A percentile compares a stretch with the other conserved stretches of the same genome.
These are phyloP conservation scores for Ambrosia trifida DNA, from an alignment of 129 eudicot genomes.

Conservation along the genomic window DNA sequence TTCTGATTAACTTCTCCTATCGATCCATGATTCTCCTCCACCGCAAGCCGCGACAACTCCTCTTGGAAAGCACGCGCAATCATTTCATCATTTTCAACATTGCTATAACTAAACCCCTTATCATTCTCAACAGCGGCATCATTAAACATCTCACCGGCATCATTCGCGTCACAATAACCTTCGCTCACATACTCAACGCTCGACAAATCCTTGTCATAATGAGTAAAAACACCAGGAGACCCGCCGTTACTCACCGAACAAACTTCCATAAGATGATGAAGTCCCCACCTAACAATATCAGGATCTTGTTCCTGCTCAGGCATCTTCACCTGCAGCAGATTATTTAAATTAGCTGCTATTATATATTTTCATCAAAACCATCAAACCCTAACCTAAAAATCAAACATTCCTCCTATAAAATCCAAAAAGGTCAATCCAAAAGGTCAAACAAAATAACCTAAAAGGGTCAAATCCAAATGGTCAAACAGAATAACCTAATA, in stretches of 20 bases:
- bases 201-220: constrained; percentile 51
- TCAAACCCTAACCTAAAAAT: constrained; percentile 4
- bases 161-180: constrained; percentile 41
- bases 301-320: constrained; percentile 51
- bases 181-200: constrained; percentile 55
- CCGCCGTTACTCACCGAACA: constrained; percentile 48
- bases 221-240: constrained; percentile 49
- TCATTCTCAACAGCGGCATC: constrained; percentile 32
- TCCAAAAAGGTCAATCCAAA: no score
- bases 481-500: constrained; percentile 15
- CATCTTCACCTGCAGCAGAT: constrained; percentile 28
- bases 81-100: constrained; percentile 63
- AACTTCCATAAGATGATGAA: constrained; percentile 60
- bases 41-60: constrained; percentile 50
- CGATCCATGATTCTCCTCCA: constrained; percentile 38
- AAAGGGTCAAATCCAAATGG: constrained; percentile 26
- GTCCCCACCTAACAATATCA: constrained; percentile 66
- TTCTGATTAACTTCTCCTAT: constrained; percentile 28
- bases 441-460: constrained; percentile 15
- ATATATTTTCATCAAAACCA: neutral
- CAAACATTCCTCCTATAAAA: neutral
- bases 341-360: neutral
- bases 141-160: constrained; percentile 13
- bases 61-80: constrained; percentile 69
- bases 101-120: neutral